These are phyloP conservation scores for Cyberlindnera veronae DNA, from an alignment of 805 yeast genomes.

Conservation along the genomic window DNA sequence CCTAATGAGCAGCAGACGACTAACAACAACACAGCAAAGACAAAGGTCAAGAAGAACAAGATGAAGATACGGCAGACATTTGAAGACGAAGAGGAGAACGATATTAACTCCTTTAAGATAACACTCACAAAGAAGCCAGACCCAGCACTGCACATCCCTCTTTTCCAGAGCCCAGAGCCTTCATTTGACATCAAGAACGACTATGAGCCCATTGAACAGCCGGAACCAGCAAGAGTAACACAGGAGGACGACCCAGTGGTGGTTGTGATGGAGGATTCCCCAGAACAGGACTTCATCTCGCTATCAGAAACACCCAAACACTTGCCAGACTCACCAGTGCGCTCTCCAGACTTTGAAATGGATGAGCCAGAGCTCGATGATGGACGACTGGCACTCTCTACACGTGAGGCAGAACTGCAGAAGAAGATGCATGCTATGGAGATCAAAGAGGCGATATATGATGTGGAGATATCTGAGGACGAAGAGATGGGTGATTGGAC, in stretches of 20 bases:
- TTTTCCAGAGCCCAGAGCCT: too few relatives aligned
- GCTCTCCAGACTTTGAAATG: neutral
- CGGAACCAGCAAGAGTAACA: too few relatives aligned
- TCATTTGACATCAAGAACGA: neutral
- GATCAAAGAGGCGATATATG: conserved; percentile 34
- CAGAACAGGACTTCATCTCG: conserved; percentile 8
- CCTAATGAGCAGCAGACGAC: neutral
- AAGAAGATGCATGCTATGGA: conserved; percentile 27
- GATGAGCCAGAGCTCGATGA: conserved; percentile 15
- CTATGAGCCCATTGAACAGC: too few relatives aligned
- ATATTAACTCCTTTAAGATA: too few relatives aligned
- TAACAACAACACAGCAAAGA: neutral
- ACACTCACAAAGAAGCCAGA: too few relatives aligned
- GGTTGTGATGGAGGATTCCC: neutral
- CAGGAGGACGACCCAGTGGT: neutral
- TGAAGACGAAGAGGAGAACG: too few relatives aligned
- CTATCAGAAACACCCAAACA: neutral
- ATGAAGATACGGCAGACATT: neutral
- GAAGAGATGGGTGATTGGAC: conserved; percentile 25
- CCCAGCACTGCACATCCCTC: too few relatives aligned
- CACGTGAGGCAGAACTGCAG: conserved; percentile 28
- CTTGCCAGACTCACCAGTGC: neutral
- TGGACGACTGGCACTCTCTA: conserved; percentile 28
- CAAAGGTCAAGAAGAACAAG: neutral
- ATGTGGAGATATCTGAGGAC: conserved; percentile 25